Evolutionary conservation across 257 asterid genomes (phyloP), one percentile per base, ranked within the genome.

Genomic region (Scutellaria baicalensis): DNA sequence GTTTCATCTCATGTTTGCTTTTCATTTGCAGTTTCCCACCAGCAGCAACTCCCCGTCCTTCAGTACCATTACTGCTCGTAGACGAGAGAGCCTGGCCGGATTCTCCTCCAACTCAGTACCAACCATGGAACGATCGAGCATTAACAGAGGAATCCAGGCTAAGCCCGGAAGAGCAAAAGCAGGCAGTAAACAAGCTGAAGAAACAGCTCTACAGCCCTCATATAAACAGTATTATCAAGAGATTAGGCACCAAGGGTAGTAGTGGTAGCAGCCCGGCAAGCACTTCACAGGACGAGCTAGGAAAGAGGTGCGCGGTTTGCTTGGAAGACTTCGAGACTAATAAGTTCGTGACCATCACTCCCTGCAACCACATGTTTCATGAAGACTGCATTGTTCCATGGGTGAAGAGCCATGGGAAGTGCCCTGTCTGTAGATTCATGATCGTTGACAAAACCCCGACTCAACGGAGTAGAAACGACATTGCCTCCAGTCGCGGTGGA

Each of bases 281-380:
- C 61, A 16, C 64, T 8, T 65, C 64, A 6, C 76, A 80, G 10
- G 84, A 84, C 9, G 88, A 90, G 2, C 88, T 78, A 9, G 86
- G 87, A 39, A 87, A 86, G 55, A 77, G 93, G 64, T 91, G 98
- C 39, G 78, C 97, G 0, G 68, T 93, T 66, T 93, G 97, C 77
- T 76, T 93, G 73, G 98, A 93, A 9, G 98, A 93, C 78, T 93
- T 93, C 69, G 88, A 79, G 74, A 66, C 88, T 6, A 85, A 73
- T 51, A 83, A 89, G 70, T 73, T 78, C n/a, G 90, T 93, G 60
- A 89, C 86, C 6, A 48, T 80, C 9, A 90, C 98, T 12, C 96
- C 98, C 0, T 90, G 98, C 83, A 74, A 77, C 42, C 98, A 93
- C 69, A 87, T 93, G 96, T 93, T 93, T 64, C 98, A 93, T 17